A percentile compares a stretch with the other conserved stretches of the same genome.
Evolutionary conservation across 2,329 filamentous ascomycete species (phyloP).

Genomic region (Ophiostoma triangulosporum): DNA sequence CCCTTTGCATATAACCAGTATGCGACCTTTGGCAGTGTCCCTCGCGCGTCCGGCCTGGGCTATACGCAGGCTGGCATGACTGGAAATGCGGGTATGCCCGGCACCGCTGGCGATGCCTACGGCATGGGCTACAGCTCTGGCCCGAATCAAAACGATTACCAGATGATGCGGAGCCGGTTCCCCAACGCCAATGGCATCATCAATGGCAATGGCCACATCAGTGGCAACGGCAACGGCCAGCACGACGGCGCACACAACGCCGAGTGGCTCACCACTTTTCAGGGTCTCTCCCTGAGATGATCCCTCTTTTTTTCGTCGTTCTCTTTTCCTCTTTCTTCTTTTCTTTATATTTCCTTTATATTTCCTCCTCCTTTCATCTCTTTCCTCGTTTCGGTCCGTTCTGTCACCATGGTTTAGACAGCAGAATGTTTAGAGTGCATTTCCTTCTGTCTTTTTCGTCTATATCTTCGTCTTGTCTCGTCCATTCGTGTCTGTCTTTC

Average conservation of each 20-base stretch:
- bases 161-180: constrained; percentile 33
- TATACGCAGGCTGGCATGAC: constrained; percentile 21
- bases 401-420: constrained; percentile 7
- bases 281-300: constrained; percentile 49
- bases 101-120: constrained; percentile 27
- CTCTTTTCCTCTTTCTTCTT: not conserved
- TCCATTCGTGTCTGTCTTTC: not conserved
- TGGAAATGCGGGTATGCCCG: not conserved
- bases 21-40: constrained; percentile 27
- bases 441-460: not conserved
- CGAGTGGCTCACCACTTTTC: constrained; percentile 53
- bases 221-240: constrained; percentile 17
- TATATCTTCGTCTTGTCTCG: not conserved
- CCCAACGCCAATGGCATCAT: constrained; percentile 18
- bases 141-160: constrained; percentile 26
- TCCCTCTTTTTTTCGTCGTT: not conserved
- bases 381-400: not conserved
- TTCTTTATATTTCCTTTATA: not conserved
- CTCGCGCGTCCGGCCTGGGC: constrained; percentile 23
- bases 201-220: not conserved
- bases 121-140: constrained; percentile 25
- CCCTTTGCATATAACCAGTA: constrained; percentile 24
- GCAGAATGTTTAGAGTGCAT: constrained; percentile 12
- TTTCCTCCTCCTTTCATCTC: no score
- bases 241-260: constrained; percentile 21